phyloP scores from a whole-genome alignment of 2,329 filamentous ascomycete species.

The Metarhizium album region DNA sequence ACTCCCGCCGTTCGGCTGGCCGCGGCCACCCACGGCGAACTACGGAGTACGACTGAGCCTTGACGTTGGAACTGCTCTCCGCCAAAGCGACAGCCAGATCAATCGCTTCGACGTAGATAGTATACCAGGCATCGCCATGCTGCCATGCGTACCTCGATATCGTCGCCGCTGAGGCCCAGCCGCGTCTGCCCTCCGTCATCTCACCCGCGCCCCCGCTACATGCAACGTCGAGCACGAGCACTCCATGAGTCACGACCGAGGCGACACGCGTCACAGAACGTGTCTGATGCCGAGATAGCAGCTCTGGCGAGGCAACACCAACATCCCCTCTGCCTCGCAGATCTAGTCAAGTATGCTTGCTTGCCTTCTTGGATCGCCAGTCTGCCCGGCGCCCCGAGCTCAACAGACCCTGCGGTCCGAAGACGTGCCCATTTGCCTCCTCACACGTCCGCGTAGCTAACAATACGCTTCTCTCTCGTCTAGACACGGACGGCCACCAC shows the following conservation, averaged over 20 bases:
- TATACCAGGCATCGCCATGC: slow-evolving; percentile 6
- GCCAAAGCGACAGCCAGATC: too few species aligned
- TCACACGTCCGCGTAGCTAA: neutral
- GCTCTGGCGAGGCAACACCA: slow-evolving; percentile 67
- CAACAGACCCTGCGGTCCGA: neutral
- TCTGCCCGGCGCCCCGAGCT: neutral
- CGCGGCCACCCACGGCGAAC: neutral
- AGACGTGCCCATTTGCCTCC: neutral
- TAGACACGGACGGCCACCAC: slow-evolving; percentile 69
- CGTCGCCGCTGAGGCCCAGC: slow-evolving; percentile 1
- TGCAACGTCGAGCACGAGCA: neutral
- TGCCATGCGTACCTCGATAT: slow-evolving; percentile 5
- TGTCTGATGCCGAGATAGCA: slow-evolving; percentile 66
- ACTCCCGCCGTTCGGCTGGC: too few species aligned
- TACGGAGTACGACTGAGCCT: too few species aligned
- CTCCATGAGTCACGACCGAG: neutral
- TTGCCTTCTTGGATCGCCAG: neutral
- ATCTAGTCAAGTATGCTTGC: slow-evolving; percentile 65
- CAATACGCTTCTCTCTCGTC: neutral
- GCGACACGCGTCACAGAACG: slow-evolving; percentile 12
- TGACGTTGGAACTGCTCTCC: too few species aligned
- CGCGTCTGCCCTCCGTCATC: neutral
- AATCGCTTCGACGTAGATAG: too few species aligned
- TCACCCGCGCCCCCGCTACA: neutral
- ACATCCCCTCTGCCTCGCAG: slow-evolving; percentile 72